Percentiles rank a stretch among this genome's conserved stretches.
phyloP scores from a whole-genome alignment of 805 yeast species.

The Saccharomycopsis fermentans region DNA sequence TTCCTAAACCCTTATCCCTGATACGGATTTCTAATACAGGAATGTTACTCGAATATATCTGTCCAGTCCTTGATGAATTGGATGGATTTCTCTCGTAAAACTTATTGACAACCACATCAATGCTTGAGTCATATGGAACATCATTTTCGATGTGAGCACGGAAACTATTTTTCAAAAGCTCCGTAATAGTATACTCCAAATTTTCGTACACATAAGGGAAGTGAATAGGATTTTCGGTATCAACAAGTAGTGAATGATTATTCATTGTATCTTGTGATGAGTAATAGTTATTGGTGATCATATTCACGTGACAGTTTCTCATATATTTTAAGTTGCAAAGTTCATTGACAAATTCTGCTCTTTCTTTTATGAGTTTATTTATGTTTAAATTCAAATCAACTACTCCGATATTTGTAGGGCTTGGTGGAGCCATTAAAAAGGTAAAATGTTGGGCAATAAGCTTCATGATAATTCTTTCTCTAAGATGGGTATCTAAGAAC shows the following conservation, averaged over 20 bases:
- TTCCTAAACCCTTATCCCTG: slow-evolving; percentile 86
- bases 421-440: slow-evolving; percentile 40
- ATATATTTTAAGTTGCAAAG: slow-evolving; percentile 79
- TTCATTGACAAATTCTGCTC: slow-evolving; percentile 70
- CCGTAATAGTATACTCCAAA: slow-evolving; percentile 79
- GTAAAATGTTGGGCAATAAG: slow-evolving; percentile 80
- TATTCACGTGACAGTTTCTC: slow-evolving; percentile 47
- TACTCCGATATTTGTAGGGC: slow-evolving; percentile 46
- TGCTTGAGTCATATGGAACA: slow-evolving; percentile 21
- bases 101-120: slow-evolving; percentile 20
- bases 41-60: slow-evolving; percentile 24
- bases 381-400: slow-evolving; percentile 61
- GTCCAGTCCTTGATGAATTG: slow-evolving; percentile 20
- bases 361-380: slow-evolving; percentile 48
- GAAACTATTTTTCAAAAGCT: slow-evolving; percentile 76
- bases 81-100: slow-evolving; percentile 13
- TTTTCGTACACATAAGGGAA: slow-evolving; percentile 85
- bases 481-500: slow-evolving; percentile 67
- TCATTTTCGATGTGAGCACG: slow-evolving; percentile 76
- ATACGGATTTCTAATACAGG: slow-evolving; percentile 59
- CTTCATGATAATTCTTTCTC: slow-evolving; percentile 80
- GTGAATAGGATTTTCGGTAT: slow-evolving; percentile 25
- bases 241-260: slow-evolving; percentile 7
- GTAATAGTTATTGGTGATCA: slow-evolving; percentile 31
- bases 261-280: slow-evolving; percentile 7